Base-by-base conservation (phyloP, 768 basidiomycete genomes). In the Dioszegia aurantiaca region DNA sequence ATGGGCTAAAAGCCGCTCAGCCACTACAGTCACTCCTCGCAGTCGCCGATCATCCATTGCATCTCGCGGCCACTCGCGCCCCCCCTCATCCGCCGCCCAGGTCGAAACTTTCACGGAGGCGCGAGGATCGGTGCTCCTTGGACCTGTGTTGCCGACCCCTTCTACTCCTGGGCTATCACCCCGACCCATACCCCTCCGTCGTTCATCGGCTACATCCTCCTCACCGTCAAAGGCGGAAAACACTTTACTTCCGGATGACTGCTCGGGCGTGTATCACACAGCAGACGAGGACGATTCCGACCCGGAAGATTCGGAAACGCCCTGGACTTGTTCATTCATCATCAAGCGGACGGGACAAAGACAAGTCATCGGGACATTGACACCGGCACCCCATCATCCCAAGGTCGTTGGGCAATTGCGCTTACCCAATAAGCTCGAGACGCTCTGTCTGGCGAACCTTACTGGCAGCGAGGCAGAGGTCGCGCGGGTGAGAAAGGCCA, bases 291-390 rank as follows among this genome's bases (percentile, higher is more conserved):
- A 53, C 39, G 90, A 92, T 43, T 90, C 88, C 59, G 94, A 98
- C 63, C 89, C 92, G 0, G 93, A 98, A 72, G 94, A 97, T 70
- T 90, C 89, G 42, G 93, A 98, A 77, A 92, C 90, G 23, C 91
- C 94, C 0, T 98, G 92, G 92, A 85, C 86, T 44, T 97, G 93
- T 70, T 85, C 58, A 16, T 56, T 76, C 3, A 65, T 70, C 59
- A 67, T 76, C 21, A 68, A 67, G 56, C 61, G 61, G 36, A 72
- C 68, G 30, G 71, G 67, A 9, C 64, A 71, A 21, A 48, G 67
- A 11, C 66, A 68, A 30, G 87, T 89, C 70, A 84, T 93, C 11
- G 93, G 85, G 17, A 90, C 88, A 30, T 81, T 97, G 31, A 85
- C 85, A 12, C 93, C 93, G 23, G 90, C 90, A 8, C 93, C 92